These are phyloP conservation scores for Curvularia sp. DNA, from an alignment of 2,329 filamentous ascomycete species.

Conservation along the genomic window DNA sequence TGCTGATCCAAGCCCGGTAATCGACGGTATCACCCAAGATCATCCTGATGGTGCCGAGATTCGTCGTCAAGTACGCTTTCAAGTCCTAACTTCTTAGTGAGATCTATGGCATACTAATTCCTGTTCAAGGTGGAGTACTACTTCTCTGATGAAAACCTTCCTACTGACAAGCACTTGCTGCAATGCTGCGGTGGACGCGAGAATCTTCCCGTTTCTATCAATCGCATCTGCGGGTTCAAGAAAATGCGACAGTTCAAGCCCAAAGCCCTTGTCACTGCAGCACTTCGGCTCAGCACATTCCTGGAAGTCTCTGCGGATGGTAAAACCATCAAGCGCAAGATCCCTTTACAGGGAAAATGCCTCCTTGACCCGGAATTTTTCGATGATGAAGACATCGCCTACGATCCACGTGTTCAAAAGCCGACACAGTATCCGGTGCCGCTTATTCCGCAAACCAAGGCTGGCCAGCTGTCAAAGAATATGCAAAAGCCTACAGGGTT, in stretches of 20 bases:
- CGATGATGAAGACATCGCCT: conserved; percentile 38
- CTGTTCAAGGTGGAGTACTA: conserved; percentile 56
- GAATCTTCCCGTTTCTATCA: conserved; percentile 55
- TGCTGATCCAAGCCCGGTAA: background rate
- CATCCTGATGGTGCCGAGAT: conserved; percentile 41
- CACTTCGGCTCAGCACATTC: conserved; percentile 53
- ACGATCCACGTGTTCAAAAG: conserved; percentile 38
- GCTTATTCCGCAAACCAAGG: background rate
- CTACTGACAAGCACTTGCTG: conserved; percentile 53
- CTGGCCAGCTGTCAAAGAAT: conserved; percentile 48
- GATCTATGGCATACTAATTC: conserved; percentile 6
- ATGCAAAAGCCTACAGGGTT: conserved; percentile 57
- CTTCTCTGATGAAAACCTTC: conserved; percentile 59
- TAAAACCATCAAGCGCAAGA: conserved; percentile 54
- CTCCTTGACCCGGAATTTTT: conserved; percentile 40
- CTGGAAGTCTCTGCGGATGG: conserved; percentile 53
- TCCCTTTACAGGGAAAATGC: conserved; percentile 47
- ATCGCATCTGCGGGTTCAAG: conserved; percentile 54
- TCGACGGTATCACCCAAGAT: conserved; percentile 14
- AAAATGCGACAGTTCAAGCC: conserved; percentile 58
- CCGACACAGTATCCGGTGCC: conserved; percentile 34
- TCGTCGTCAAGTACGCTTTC: conserved; percentile 38
- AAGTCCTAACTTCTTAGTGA: background rate
- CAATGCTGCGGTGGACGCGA: conserved; percentile 51
- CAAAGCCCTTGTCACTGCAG: conserved; percentile 47